Conservation (phyloP, 78 protist species). For the Dictyostelium intermedium region DNA sequence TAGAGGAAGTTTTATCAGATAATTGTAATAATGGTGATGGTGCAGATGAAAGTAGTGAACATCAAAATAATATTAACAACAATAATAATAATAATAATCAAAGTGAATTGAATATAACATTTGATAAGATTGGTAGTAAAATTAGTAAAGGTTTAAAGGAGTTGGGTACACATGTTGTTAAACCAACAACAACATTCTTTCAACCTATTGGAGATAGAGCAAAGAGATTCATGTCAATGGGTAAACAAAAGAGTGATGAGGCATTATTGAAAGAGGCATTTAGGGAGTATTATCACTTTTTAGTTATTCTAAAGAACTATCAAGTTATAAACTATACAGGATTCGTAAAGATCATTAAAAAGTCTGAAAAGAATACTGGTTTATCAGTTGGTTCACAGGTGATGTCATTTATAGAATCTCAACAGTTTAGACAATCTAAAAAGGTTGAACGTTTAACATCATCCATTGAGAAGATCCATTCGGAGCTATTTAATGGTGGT, state of each 20-base stretch:
- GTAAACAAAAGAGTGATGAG: slow-evolving; percentile 49
- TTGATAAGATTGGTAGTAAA: not conserved
- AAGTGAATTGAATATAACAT: not conserved
- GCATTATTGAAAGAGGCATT: slow-evolving; percentile 30
- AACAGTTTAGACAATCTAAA: slow-evolving; percentile 27
- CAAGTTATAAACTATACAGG: slow-evolving; percentile 58
- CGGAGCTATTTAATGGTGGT: slow-evolving; percentile 29
- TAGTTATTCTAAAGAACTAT: slow-evolving; percentile 45
- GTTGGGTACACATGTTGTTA: not conserved
- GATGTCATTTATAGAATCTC: not conserved
- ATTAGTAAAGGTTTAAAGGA: not conserved
- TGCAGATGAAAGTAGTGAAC: not conserved
- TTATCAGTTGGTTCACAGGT: not conserved
- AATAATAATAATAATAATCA: not conserved
- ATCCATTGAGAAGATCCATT: slow-evolving; percentile 14
- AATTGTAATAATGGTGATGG: not conserved
- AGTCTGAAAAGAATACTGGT: slow-evolving; percentile 60
- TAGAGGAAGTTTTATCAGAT: slow-evolving; percentile 7
- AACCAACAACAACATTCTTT: not conserved
- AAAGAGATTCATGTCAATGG: slow-evolving; percentile 25
- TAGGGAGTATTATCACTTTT: slow-evolving; percentile 41
- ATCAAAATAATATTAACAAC: not conserved
- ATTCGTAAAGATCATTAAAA: slow-evolving; percentile 51
- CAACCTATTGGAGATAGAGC: slow-evolving; percentile 48
- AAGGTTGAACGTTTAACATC: slow-evolving; percentile 27